A percentile compares a stretch with the other conserved stretches of the same genome.
Evolutionary conservation across 108 stramenopile species (phyloP).

Genomic region (Skeletonema costatum): DNA sequence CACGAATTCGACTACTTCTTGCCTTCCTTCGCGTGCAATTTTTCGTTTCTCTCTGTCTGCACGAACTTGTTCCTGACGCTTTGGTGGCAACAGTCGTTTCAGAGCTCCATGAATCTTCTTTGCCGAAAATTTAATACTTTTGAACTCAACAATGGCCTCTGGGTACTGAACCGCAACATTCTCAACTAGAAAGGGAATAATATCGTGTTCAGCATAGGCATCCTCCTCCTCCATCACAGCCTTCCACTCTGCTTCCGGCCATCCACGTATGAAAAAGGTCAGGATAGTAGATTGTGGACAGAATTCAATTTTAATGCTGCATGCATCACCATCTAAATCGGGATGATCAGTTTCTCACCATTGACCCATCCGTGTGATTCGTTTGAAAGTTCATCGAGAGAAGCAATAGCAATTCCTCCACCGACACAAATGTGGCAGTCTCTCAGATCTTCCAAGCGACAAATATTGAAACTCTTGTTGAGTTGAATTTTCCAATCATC

Average conservation of each 20-base stretch:
- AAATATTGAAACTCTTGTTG: not conserved
- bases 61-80: not conserved
- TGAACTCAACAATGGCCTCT: conserved; percentile 5
- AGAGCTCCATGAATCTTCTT: conserved; percentile 2
- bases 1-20: not conserved
- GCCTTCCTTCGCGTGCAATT: not conserved
- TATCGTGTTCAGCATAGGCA: not conserved
- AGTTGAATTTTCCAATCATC: not conserved
- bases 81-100: not conserved
- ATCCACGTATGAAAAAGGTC: not conserved
- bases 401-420: not conserved
- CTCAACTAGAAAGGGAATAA: not conserved
- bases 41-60: not conserved
- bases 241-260: conserved; percentile 1
- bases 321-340: not conserved
- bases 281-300: not conserved
- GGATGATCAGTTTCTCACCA: not conserved
- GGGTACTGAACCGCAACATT: not conserved
- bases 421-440: conserved; percentile 1
- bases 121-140: not conserved
- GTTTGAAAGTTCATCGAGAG: not conserved
- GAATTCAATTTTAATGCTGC: not conserved
- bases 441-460: not conserved
- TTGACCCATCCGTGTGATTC: not conserved
- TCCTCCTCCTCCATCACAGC: not conserved